phyloP scores from a whole-genome alignment of 2,329 filamentous ascomycete genomes.

The Paramyrothecium sp. region DNA sequence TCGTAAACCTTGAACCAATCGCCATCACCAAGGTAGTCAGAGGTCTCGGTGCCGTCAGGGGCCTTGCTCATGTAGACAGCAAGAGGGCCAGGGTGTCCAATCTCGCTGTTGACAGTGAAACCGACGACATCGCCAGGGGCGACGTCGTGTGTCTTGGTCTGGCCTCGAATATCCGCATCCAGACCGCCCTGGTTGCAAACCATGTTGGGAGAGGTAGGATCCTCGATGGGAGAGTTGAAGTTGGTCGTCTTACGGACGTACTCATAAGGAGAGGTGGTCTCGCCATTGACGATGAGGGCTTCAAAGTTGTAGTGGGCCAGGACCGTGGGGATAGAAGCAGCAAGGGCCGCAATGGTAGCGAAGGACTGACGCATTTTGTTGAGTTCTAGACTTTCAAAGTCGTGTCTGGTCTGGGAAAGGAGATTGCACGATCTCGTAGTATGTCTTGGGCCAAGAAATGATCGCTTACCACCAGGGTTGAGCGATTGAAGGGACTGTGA shows the following conservation, averaged over 20 bases:
- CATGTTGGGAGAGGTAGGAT: conserved; percentile 34
- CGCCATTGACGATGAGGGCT: conserved; percentile 43
- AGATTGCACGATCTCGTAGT: conserved; percentile 19
- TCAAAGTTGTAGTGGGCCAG: conserved; percentile 44
- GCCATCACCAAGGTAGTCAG: conserved; percentile 29
- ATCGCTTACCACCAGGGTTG: not conserved
- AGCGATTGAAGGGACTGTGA: not conserved
- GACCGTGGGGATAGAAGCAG: conserved; percentile 21
- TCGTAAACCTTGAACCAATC: conserved; percentile 37
- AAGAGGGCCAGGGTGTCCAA: conserved; percentile 37
- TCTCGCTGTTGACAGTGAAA: conserved; percentile 32
- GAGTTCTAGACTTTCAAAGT: conserved; percentile 3
- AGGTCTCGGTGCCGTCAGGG: conserved; percentile 20
- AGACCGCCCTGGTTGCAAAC: conserved; percentile 37
- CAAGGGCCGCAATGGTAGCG: conserved; percentile 20
- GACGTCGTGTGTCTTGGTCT: conserved; percentile 33
- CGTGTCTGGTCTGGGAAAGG: conserved; percentile 4
- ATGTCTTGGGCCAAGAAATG: not conserved
- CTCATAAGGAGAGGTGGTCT: conserved; percentile 42
- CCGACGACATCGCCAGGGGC: conserved; percentile 38
- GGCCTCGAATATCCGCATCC: conserved; percentile 31
- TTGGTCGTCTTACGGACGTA: conserved; percentile 47
- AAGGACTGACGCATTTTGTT: conserved; percentile 23
- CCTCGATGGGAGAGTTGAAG: conserved; percentile 41
- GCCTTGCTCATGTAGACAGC: conserved; percentile 35